These are phyloP conservation scores for Magnaporthiopsis poae DNA, from an alignment of 2,329 filamentous ascomycete genomes.

Conservation along the genomic window DNA sequence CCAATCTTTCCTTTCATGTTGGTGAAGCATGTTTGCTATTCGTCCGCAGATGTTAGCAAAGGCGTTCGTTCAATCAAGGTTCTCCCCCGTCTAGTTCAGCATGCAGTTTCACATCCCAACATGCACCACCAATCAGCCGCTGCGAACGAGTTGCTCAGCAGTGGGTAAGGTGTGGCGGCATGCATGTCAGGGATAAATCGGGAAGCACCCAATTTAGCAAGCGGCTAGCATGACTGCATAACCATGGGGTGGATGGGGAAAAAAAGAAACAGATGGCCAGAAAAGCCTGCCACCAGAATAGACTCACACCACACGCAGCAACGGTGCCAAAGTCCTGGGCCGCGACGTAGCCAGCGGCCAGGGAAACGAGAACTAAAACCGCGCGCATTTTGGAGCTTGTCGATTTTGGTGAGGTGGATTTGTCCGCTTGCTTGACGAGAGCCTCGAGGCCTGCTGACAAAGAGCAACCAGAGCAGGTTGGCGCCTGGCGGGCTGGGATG, in stretches of 20 bases:
- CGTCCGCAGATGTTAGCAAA: not conserved
- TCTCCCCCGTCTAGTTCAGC: not conserved
- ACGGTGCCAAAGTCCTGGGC: slow-evolving; percentile 4
- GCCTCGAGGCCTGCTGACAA: not conserved
- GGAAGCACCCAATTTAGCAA: not conserved
- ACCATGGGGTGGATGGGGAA: too few relatives aligned
- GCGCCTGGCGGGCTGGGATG: not conserved
- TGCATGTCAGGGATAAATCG: not conserved
- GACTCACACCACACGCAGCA: slow-evolving; percentile 3
- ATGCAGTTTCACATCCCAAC: not conserved
- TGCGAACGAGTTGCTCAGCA: not conserved
- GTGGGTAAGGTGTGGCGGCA: not conserved
- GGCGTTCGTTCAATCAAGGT: not conserved
- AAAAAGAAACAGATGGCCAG: not conserved
- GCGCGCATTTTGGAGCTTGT: slow-evolving; percentile 1
- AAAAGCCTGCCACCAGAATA: not conserved
- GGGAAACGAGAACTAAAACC: slow-evolving; percentile 1
- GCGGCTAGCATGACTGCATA: not conserved
- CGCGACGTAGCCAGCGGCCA: not conserved
- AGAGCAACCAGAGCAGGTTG: not conserved
- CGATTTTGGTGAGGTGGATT: not conserved
- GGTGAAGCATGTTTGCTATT: slow-evolving; percentile 16
- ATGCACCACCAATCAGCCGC: not conserved
- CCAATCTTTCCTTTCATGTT: slow-evolving; percentile 11
- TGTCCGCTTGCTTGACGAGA: not conserved